phyloP scores from a whole-genome alignment of 2,329 filamentous ascomycete species.

The Fusarium penzigii region DNA sequence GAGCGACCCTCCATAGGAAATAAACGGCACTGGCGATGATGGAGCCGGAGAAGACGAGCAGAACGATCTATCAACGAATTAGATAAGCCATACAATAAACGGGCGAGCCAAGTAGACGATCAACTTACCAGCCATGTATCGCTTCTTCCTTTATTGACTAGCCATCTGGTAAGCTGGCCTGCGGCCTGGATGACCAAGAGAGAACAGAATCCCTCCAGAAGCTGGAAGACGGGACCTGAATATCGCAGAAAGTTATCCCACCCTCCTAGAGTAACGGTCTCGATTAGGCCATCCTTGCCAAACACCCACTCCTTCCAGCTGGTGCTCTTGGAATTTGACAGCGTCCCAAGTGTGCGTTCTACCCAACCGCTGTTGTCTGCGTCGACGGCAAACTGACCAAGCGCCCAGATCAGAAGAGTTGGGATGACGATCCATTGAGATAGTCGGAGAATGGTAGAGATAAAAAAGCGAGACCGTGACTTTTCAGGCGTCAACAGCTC shows the following conservation, averaged over 20 bases:
- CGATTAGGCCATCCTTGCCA: slow-evolving; percentile 79
- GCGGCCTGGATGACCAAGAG: slow-evolving; percentile 92
- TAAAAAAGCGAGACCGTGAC: slow-evolving; percentile 72
- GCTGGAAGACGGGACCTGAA: slow-evolving; percentile 91
- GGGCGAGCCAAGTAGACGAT: background rate
- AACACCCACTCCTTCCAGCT: slow-evolving; percentile 83
- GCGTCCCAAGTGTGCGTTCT: slow-evolving; percentile 71
- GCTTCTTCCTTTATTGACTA: slow-evolving; percentile 89
- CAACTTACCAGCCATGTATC: slow-evolving; percentile 91
- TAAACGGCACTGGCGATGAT: slow-evolving; percentile 93
- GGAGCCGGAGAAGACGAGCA: slow-evolving; percentile 84
- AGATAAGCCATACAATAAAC: slow-evolving; percentile 26
- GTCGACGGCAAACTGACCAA: slow-evolving; percentile 94
- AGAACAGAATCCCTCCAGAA: slow-evolving; percentile 95
- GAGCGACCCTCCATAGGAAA: slow-evolving; percentile 92
- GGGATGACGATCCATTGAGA: slow-evolving; percentile 89
- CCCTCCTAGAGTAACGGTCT: slow-evolving; percentile 75
- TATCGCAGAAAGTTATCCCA: slow-evolving; percentile 91
- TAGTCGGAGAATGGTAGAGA: slow-evolving; percentile 69
- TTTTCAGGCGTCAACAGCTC: slow-evolving; percentile 78
- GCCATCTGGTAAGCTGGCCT: slow-evolving; percentile 90
- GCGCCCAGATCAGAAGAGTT: slow-evolving; percentile 85
- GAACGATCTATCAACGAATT: slow-evolving; percentile 68
- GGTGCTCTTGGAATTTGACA: slow-evolving; percentile 61
- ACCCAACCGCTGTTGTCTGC: slow-evolving; percentile 78